Conservation (phyloP, 306 rosid species). For the Medicago truncatula region MtrunA17r5.0-ANR NC_053045.1:40759501-40760000, state of each 20-base stretch:
- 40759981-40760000: slow-evolving; percentile 54
- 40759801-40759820: slow-evolving; percentile 42
- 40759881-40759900: slow-evolving; percentile 28
- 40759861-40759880: slow-evolving; percentile 25
- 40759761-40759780: slow-evolving; percentile 72
- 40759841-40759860: slow-evolving; percentile 50
- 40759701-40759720: neutral
- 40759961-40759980: slow-evolving; percentile 63
- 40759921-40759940: slow-evolving; percentile 59
- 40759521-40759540: slow-evolving; percentile 1
- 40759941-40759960: slow-evolving; percentile 69
- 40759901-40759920: slow-evolving; percentile 40
- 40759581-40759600: neutral
- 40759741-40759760: slow-evolving; percentile 65
- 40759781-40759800: slow-evolving; percentile 49
- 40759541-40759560: slow-evolving; percentile 21
- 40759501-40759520: slow-evolving; percentile 16
- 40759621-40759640: slow-evolving; percentile 35
- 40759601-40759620: neutral
- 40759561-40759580: neutral
- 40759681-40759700: neutral
- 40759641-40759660: slow-evolving; percentile 51
- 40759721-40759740: slow-evolving; percentile 60
- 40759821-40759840: slow-evolving; percentile 56
- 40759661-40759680: slow-evolving; percentile 32